These are phyloP conservation scores for Eucalyptus cloeziana DNA, from an alignment of 345 rosid species.

Conservation along the genomic window DNA sequence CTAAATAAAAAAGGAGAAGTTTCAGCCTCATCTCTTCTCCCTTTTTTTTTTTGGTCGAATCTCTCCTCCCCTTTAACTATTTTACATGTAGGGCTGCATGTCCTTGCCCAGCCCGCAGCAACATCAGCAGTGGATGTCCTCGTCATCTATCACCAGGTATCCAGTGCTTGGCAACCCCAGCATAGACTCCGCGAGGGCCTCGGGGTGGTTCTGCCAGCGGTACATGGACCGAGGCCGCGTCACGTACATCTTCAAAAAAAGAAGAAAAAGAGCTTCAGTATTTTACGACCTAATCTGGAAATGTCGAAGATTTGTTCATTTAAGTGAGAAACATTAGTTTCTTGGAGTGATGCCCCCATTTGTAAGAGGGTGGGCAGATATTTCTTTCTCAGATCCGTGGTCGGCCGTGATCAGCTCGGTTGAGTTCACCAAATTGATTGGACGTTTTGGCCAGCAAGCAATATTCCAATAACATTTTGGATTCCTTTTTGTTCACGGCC, in stretches of 20 bases:
- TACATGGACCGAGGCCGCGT: conserved; percentile 35
- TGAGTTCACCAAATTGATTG: neutral
- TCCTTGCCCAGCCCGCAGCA: conserved; percentile 7
- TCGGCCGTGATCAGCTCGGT: neutral
- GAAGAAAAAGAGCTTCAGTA: neutral
- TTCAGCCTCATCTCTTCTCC: no score
- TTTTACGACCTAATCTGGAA: neutral
- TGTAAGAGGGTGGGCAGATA: neutral
- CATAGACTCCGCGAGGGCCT: neutral
- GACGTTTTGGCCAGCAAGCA: neutral
- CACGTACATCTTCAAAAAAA: conserved; percentile 7
- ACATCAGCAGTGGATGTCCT: conserved; percentile 11
- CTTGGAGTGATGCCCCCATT: neutral
- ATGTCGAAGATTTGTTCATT: neutral
- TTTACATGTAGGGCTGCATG: neutral
- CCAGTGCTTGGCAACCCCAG: conserved; percentile 31
- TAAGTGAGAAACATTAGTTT: neutral
- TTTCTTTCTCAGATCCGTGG: neutral
- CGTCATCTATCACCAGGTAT: conserved; percentile 20
- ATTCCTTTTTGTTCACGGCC: no score
- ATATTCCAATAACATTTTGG: neutral
- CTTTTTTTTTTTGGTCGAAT: no score
- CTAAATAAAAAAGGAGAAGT: no score
- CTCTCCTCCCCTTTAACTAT: no score
- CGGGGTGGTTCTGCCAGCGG: neutral